Percentiles rank a stretch among this genome's conserved stretches.
Conservation (phyloP, 345 rosid genomes). For the Excoecaria cochinchinensis region DNA sequence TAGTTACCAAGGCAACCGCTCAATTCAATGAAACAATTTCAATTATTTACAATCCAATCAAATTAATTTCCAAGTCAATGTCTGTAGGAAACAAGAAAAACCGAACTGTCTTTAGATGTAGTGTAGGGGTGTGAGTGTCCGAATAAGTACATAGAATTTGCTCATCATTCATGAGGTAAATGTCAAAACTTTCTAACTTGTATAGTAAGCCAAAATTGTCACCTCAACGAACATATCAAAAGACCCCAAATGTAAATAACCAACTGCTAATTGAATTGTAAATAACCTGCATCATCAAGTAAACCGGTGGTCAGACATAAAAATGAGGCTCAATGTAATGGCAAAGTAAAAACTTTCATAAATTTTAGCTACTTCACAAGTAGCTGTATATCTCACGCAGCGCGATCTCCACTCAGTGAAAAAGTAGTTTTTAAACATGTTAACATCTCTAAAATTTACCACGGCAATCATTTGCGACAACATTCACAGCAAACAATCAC, state of each 20-base stretch:
- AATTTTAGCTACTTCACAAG: not conserved
- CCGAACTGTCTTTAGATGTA: slow-evolving; percentile 1
- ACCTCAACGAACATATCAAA: slow-evolving; percentile 9
- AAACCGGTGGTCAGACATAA: slow-evolving; percentile 14
- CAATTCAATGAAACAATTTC: slow-evolving; percentile 3
- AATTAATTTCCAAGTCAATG: slow-evolving; percentile 22
- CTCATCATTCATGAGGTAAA: not conserved
- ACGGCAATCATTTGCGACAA: not conserved
- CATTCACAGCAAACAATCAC: not conserved
- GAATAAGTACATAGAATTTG: not conserved
- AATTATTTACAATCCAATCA: slow-evolving; percentile 32
- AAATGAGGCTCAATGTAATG: not conserved
- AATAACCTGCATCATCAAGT: slow-evolving; percentile 27
- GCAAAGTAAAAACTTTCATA: not conserved
- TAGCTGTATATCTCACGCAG: not conserved
- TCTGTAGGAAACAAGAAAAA: not conserved
- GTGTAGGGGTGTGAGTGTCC: slow-evolving; percentile 13
- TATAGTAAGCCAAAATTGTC: slow-evolving; percentile 35
- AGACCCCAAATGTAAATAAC: slow-evolving; percentile 19
- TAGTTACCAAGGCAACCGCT: not conserved
- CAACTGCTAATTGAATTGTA: not conserved
- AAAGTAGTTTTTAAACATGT: not conserved
- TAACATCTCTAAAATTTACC: not conserved
- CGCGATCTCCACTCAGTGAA: not conserved
- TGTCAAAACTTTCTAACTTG: slow-evolving; percentile 29